Base-by-base conservation (phyloP, 106 monocot genomes). In the Triglochin maritima region DNA sequence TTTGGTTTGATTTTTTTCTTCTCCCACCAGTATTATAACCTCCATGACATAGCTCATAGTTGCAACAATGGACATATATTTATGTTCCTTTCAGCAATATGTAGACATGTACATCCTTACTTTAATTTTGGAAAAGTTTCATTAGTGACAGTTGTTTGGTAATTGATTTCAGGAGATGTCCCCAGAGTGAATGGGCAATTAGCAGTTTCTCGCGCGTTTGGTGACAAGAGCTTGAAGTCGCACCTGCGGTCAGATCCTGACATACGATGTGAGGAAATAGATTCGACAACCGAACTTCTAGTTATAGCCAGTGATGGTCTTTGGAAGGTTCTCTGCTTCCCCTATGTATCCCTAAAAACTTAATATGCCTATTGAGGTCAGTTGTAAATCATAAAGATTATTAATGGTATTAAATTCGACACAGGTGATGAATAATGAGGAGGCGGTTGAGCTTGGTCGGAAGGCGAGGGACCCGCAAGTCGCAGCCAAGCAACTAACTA, bases 121-220 rank as follows among this genome's bases (percentile, higher is more conserved):
- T n/a, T n/a, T n/a, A n/a, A n/a, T n/a, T n/a, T n/a, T n/a, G n/a
- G n/a, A n/a, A n/a, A n/a, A n/a, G n/a, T n/a, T n/a, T n/a, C n/a
- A n/a, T n/a, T n/a, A n/a, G n/a, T n/a, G n/a, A n/a, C 17, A 59
- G 14, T 59, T 59, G 59, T 17, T 4, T 4, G 4, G 17, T 16
- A 3, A 46, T 8, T 47, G 11, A 16, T 7, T 52, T 72, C 72
- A 90, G 90, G 90, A 6, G 90, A 90, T 76, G 90, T 90, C 42
- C 79, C 90, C 6, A 77, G 90, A 70, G 90, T 90, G 10, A 82
- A 84, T 60, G 90, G 90, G 4, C 90, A 90, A 48, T 64, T 90
- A 63, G 90, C 90, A 49, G 90, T 90, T 60, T 83, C 90, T 4
- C 76, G 90, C 4, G 90, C 90, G n/a, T 90, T 90, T 73, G 90